Base-by-base conservation (phyloP, 2,329 filamentous ascomycete genomes). In the Trichoderma sp. region DNA sequence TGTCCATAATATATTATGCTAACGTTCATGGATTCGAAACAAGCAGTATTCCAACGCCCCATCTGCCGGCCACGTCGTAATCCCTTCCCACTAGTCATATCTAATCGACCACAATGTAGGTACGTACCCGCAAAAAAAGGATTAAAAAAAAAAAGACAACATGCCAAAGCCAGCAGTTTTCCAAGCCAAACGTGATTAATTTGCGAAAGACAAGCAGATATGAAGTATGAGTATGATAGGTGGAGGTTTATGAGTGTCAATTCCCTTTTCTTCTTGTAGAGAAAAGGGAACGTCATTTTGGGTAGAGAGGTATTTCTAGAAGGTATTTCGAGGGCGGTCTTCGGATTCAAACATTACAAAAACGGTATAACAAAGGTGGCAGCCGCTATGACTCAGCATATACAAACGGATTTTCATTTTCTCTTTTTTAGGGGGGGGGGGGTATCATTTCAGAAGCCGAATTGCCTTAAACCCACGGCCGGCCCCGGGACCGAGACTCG, bases 281-380 rank as follows among this genome's bases (percentile, higher is more conserved):
- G 6, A 8, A 3, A 32, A 23, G 6, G n/a, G 8, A 20, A 57
- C 0, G 30, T 6, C n/a, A 5, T 34, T 34, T 1, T 12, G 47
- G 12, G 23, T 26, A 34, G 15, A 64, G 36, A 30, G 61, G 15
- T 39, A 55, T 43, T 20, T 63, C 39, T 39, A 64, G 17, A 59
- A 58, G 28, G 57, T 68, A 23, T 50, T 30, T 32, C 23, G 32
- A 43, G 32, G 50, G 50, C 2, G 50, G 32, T 11, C 5, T 68
- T 32, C 53, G 36, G 39, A 26, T 69, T 53, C 43, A 62, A 68
- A 53, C 39, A 69, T 69, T 69, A 69, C 47, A 61, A 61, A 68
- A 62, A 47, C 30, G 39, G 39, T 62, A 69, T 69, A 36, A 43
- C 15, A 68, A 62, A 30, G 4, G 30, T 23, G 8, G 13, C 47